phyloP scores from a whole-genome alignment of 495 filamentous ascomycete species.

The Stereocaulon alpinum region DNA sequence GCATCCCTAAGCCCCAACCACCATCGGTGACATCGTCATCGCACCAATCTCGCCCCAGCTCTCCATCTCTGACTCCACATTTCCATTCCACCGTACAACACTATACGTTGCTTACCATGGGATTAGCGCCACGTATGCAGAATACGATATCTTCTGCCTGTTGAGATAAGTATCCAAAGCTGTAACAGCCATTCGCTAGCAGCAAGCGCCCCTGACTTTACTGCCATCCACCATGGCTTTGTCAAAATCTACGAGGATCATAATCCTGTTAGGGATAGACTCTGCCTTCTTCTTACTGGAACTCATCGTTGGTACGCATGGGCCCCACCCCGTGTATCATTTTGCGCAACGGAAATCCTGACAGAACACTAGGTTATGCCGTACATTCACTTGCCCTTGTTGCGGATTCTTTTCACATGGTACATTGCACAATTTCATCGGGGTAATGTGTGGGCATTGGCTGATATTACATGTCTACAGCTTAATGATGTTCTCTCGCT shows the following conservation, averaged over 20 bases:
- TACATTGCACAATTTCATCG: constrained; percentile 23
- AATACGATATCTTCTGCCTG: neutral
- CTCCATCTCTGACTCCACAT: neutral
- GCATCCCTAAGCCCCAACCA: neutral
- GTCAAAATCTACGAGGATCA: constrained; percentile 86
- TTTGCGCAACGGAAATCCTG: constrained; percentile 1
- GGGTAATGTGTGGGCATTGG: neutral
- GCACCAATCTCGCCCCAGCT: neutral
- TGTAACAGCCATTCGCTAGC: no score
- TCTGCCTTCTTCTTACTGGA: constrained; percentile 81
- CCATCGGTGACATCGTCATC: neutral
- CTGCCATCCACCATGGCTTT: constrained; percentile 53
- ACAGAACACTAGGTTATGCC: constrained; percentile 47
- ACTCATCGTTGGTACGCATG: constrained; percentile 55
- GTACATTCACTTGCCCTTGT: constrained; percentile 88
- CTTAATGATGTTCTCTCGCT: constrained; percentile 95
- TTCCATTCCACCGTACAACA: no score
- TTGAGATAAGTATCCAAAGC: neutral
- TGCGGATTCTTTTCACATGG: constrained; percentile 98
- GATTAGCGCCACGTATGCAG: neutral
- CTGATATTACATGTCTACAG: constrained; percentile 28
- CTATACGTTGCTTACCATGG: neutral
- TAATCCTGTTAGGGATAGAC: constrained; percentile 87
- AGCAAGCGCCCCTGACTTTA: neutral
- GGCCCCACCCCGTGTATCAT: neutral